Evolutionary conservation across 306 rosid species (phyloP).

Genomic region (Prunus persica): Prunus_persica_NCBIv2 NC_034010.1:24578001-24578500

Average conservation of each 20-base stretch:
- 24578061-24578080: too few species aligned
- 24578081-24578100: too few species aligned
- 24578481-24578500: neutral
- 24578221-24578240: too few species aligned
- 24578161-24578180: too few species aligned
- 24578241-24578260: too few species aligned
- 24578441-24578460: neutral
- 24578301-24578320: too few species aligned
- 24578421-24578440: neutral
- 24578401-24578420: neutral
- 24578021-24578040: neutral
- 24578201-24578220: too few species aligned
- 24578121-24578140: too few species aligned
- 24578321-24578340: neutral
- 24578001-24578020: neutral
- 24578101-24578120: too few species aligned
- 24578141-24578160: too few species aligned
- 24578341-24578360: neutral
- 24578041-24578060: neutral
- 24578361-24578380: neutral
- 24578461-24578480: neutral
- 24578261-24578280: neutral
- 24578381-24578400: neutral
- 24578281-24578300: neutral
- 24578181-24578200: too few species aligned